Evolutionary conservation across 2,329 filamentous ascomycete species (phyloP).

Genomic region (Falciphora oryzae): DNA sequence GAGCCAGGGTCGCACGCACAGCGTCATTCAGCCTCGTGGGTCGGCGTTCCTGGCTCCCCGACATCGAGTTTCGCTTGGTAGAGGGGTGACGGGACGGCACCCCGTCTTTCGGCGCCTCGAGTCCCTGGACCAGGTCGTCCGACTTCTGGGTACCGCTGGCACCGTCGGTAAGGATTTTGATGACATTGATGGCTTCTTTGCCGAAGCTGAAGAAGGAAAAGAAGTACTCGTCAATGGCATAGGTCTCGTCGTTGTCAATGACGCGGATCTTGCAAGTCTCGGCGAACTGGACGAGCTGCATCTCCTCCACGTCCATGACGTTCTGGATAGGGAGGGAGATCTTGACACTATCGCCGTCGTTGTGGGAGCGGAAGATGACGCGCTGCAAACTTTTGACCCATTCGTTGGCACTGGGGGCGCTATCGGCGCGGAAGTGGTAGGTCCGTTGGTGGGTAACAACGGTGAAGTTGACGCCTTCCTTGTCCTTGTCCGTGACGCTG

Average conservation of each 20-base stretch:
- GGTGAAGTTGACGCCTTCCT: constrained; percentile 70
- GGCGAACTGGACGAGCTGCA: constrained; percentile 82
- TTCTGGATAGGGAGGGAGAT: constrained; percentile 86
- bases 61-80: constrained; percentile 17
- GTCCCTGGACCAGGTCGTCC: background rate
- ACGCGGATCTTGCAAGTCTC: constrained; percentile 92
- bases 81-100: constrained; percentile 4
- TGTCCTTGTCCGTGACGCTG: constrained; percentile 68
- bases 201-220: constrained; percentile 92
- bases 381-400: constrained; percentile 94
- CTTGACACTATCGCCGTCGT: constrained; percentile 95
- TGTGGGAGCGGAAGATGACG: constrained; percentile 92
- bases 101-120: constrained; percentile 13
- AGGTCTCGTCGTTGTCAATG: constrained; percentile 89
- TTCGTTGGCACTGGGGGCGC: constrained; percentile 79
- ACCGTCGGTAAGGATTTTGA: constrained; percentile 67
- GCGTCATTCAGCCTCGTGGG: constrained; percentile 43
- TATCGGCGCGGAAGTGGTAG: constrained; percentile 87
- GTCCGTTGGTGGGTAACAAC: constrained; percentile 77
- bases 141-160: constrained; percentile 39
- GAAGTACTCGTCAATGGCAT: constrained; percentile 96
- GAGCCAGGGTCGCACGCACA: constrained; percentile 56
- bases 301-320: constrained; percentile 88
- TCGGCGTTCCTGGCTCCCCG: constrained; percentile 14
- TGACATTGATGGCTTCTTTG: constrained; percentile 72